phyloP scores from a whole-genome alignment of 1,139 yeast genomes.

The Taphrina wiesneri region DNA sequence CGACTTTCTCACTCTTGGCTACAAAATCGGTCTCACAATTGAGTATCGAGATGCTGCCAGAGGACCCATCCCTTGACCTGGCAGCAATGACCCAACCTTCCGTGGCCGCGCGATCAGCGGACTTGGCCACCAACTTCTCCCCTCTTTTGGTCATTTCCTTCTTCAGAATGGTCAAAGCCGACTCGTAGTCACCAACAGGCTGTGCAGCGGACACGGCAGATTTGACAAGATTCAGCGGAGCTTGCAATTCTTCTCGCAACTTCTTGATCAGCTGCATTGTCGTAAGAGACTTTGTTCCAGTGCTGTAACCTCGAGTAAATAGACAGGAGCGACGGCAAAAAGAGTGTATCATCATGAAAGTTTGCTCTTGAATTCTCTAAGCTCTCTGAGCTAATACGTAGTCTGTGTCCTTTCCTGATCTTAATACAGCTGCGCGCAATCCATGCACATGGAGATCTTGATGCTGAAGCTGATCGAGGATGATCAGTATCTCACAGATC shows the following conservation, averaged over 20 bases:
- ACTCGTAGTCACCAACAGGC: conserved; percentile 28
- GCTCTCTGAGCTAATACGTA: too few species aligned
- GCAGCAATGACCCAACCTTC: conserved; percentile 36
- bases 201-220: conserved; percentile 23
- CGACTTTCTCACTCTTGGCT: conserved; percentile 28
- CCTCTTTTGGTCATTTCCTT: conserved; percentile 33
- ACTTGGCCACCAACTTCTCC: conserved; percentile 32
- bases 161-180: conserved; percentile 22
- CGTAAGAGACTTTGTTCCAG: conserved; percentile 2
- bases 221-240: conserved; percentile 28
- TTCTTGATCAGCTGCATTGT: conserved; percentile 28
- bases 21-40: conserved; percentile 37
- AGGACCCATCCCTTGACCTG: background rate
- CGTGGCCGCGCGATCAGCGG: conserved; percentile 30
- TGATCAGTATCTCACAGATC: too few species aligned
- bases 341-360: background rate
- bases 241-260: conserved; percentile 31
- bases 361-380: too few species aligned
- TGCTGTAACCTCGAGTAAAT: background rate
- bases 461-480: too few species aligned
- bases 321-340: background rate
- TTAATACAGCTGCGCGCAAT: too few species aligned
- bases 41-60: conserved; percentile 13
- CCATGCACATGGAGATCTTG: too few species aligned
- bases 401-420: too few species aligned